Percentiles rank a stretch among this genome's conserved stretches.
These are phyloP conservation scores for Chloranthus sessilifolius DNA, from an alignment of 164 flowering plant genomes.

Conservation along the genomic window DNA sequence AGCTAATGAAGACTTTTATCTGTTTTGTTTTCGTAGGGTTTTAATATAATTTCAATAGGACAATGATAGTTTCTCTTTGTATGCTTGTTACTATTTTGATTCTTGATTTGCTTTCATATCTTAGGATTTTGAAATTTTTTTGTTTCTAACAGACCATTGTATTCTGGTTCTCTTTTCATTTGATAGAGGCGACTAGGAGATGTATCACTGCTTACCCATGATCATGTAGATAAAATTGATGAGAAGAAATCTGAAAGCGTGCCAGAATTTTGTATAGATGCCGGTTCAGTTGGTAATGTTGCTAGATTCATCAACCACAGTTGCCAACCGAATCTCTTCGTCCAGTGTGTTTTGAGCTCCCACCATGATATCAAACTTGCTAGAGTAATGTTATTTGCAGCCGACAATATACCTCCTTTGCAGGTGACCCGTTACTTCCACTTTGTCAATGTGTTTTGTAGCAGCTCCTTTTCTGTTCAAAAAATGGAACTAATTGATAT, in stretches of 20 bases:
- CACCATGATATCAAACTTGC: slow-evolving; percentile 76
- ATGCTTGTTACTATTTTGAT: too few species aligned
- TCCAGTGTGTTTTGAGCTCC: slow-evolving; percentile 76
- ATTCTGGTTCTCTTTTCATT: too few species aligned
- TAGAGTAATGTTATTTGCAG: slow-evolving; percentile 70
- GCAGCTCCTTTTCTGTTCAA: too few species aligned
- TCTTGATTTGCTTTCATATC: background rate
- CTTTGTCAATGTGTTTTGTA: too few species aligned
- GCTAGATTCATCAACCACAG: slow-evolving; percentile 91
- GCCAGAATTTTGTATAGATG: slow-evolving; percentile 90
- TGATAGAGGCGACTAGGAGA: slow-evolving; percentile 54
- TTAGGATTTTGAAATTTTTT: too few species aligned
- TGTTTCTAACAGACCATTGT: too few species aligned
- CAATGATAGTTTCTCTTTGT: too few species aligned
- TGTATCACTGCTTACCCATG: slow-evolving; percentile 27
- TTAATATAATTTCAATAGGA: too few species aligned
- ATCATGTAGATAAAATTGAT: slow-evolving; percentile 22
- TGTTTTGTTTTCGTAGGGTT: too few species aligned
- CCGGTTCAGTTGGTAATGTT: slow-evolving; percentile 62
- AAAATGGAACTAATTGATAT: too few species aligned
- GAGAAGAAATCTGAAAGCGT: slow-evolving; percentile 36
- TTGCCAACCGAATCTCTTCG: slow-evolving; percentile 87
- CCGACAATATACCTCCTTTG: slow-evolving; percentile 82
- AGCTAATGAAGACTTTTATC: too few species aligned
- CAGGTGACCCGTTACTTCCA: slow-evolving; percentile 40